Evolutionary conservation across 768 basidiomycete genomes (phyloP).

Genomic region (Boletus bicolor): DNA sequence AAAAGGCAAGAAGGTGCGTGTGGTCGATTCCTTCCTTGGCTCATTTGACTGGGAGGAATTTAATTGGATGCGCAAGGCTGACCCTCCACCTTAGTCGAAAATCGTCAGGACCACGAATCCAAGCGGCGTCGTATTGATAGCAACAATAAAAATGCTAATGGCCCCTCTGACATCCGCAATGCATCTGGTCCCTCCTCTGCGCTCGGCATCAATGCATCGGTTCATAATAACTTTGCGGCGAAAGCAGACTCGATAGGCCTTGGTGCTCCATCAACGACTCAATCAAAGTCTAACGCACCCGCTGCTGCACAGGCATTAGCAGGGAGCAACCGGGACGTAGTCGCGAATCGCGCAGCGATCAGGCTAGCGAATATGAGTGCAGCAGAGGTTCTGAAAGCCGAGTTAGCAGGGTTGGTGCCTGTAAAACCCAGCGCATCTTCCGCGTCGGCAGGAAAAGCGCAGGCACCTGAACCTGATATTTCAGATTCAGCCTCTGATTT

Average conservation of each 20-base stretch:
- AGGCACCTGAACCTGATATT: constrained; percentile 25
- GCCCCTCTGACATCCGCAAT: constrained; percentile 34
- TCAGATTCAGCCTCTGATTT: constrained; percentile 33
- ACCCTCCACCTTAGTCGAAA: constrained; percentile 62
- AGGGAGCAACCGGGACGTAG: constrained; percentile 87
- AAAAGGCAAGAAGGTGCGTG: constrained; percentile 85
- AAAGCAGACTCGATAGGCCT: constrained; percentile 77
- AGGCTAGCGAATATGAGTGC: constrained; percentile 97
- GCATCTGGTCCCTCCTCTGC: constrained; percentile 30
- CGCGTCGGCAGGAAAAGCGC: constrained; percentile 31
- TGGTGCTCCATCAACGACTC: constrained; percentile 57
- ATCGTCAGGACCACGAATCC: constrained; percentile 87
- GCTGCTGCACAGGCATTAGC: constrained; percentile 70
- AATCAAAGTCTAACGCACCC: constrained; percentile 56
- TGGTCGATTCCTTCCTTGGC: constrained; percentile 13
- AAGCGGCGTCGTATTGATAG: constrained; percentile 77
- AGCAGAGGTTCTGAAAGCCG: constrained; percentile 89
- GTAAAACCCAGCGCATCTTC: constrained; percentile 36
- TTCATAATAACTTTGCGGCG: constrained; percentile 64
- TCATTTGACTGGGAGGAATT: constrained; percentile 2
- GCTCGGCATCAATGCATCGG: constrained; percentile 28
- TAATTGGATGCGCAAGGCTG: constrained; percentile 9
- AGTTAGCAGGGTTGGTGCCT: constrained; percentile 59
- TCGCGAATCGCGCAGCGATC: constrained; percentile 85
- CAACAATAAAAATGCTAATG: constrained; percentile 39